Base-by-base conservation (phyloP, 225 moss, liverwort and hornwort species). In the Ulota crispa region DNA sequence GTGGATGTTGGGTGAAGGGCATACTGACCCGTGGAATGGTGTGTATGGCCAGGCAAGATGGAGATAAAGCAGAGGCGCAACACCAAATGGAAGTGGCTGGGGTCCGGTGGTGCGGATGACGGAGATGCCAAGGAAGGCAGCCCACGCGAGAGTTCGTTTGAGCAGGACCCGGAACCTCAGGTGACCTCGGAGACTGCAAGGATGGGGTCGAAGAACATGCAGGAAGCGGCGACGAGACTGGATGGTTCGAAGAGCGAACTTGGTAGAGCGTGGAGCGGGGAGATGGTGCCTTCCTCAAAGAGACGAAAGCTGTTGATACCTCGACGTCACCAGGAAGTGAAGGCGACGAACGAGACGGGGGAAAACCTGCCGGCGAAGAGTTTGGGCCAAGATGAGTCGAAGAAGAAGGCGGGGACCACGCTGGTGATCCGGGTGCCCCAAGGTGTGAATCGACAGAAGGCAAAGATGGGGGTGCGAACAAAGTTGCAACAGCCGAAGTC, bases 21-120 rank as follows among this genome's bases (percentile, higher is more conserved):
- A 37, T 66, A 23, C 73, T 75, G 43, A 64, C 75, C 26, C 41
- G 72, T 32, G 10, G 47, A 32, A 53, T 72, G 53, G 72, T 73
- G 14, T 18, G 47, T 89, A 50, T 50, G 50, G 43, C 68, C 86
- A 83, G 89, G 86, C 57, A 90, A 90, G 80, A 13, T 36, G 56
- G 73, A 73, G 73, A 93, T 86, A 83, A 93, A 86, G 75, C 86
- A 85, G 63, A 84, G 84, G 26, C 89, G 89, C 68, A 87, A 83
- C 43, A 77, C 87, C 83, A 95, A 94, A 70, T 89, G 90, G 87
- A 95, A 90, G 88, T 81, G 89, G 75, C 78, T 92, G 68, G 91
- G 90, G 56, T 87, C 89, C 36, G 63, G 86, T 54, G 86, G 66
- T 47, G 85, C 62, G 65, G 89, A 80, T 72, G 83, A 66, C 67